These are phyloP conservation scores for Crassisporium funariophilum DNA, from an alignment of 768 basidiomycete species.

Conservation along the genomic window DNA sequence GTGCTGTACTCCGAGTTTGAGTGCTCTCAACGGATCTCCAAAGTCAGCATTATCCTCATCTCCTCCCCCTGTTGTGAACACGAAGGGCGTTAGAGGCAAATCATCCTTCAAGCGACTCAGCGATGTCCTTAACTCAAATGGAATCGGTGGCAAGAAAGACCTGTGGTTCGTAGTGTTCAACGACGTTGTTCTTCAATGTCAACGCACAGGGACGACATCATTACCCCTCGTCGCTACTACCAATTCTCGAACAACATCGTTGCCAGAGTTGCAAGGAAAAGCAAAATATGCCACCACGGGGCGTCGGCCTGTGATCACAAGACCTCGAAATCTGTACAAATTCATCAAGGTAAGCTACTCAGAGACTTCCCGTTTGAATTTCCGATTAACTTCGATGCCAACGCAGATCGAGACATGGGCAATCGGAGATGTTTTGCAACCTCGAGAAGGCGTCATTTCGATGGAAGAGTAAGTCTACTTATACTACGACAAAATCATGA, in stretches of 20 bases:
- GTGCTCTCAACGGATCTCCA: conserved; percentile 27
- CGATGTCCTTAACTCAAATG: conserved; percentile 77
- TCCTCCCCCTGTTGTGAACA: conserved; percentile 43
- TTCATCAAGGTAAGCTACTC: conserved; percentile 72
- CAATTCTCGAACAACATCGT: conserved; percentile 69
- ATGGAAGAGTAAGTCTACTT: conserved; percentile 91
- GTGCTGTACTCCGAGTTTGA: conserved; percentile 44
- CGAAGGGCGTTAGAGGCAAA: conserved; percentile 75
- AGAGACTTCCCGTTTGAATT: background rate
- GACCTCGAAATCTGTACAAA: conserved; percentile 90
- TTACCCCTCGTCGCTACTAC: conserved; percentile 72
- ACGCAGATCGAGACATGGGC: conserved; percentile 84
- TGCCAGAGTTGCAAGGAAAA: conserved; percentile 84
- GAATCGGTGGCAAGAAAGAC: conserved; percentile 73
- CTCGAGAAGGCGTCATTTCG: conserved; percentile 77
- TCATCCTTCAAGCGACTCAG: conserved; percentile 88
- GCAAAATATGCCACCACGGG: conserved; percentile 84
- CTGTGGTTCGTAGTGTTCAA: conserved; percentile 96
- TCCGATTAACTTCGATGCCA: conserved; percentile 5
- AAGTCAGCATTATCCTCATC: conserved; percentile 45
- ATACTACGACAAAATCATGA: conserved; percentile 7
- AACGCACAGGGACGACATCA: conserved; percentile 86
- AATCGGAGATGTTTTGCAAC: conserved; percentile 75
- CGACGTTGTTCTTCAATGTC: conserved; percentile 92
- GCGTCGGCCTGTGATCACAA: conserved; percentile 71